Evolutionary conservation across 2,329 filamentous ascomycete genomes (phyloP), one percentile per base, ranked within the genome.

Genomic region (Shiraia bambusicola): DNA sequence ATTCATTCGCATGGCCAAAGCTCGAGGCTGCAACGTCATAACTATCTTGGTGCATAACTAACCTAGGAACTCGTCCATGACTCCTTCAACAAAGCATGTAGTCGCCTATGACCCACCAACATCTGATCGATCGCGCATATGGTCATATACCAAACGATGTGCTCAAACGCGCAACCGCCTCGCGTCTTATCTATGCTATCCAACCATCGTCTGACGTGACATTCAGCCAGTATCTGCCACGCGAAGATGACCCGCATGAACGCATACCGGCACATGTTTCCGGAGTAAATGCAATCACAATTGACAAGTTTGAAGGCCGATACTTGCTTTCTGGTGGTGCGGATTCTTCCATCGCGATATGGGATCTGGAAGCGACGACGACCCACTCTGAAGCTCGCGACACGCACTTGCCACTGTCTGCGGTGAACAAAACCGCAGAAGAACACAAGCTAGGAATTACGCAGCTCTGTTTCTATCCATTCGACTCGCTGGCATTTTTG

Each of bases 271-370:
- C 89, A 1, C 90, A 95, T 67, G 78, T 81, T 39, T 80, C 87
- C 3, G 90, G 90, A 11, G 87, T 91, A 27, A 93, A 86, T 60
- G 82, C 85, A 28, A 72, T 96, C 28, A 83, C 86, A 0, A 78
- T 95, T 28, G 91, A 96, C 59, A 81, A 83, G 35, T 89, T 93
- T 59, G 87, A 93, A 49, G 88, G 87, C 3, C 77, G 83, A 61
- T 83, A 87, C 52, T 77, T 96, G 49, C 70, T 95, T 2, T 95
- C 91, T 0, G 92, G 88, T 3, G 90, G 91, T 22, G 85, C 88
- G 4, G 89, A 95, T 62, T 88, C 87, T 8, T 87, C 86, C 1
- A 82, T 96, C 59, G 87, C 84, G 53, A 72, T 96, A 32, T 96
- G 91, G 91, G 85, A 96, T 69, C 78, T 96, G 6, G 87, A 95